Conservation (phyloP, 495 filamentous ascomycete genomes). For the Hyaloscypha finlandica region DNA sequence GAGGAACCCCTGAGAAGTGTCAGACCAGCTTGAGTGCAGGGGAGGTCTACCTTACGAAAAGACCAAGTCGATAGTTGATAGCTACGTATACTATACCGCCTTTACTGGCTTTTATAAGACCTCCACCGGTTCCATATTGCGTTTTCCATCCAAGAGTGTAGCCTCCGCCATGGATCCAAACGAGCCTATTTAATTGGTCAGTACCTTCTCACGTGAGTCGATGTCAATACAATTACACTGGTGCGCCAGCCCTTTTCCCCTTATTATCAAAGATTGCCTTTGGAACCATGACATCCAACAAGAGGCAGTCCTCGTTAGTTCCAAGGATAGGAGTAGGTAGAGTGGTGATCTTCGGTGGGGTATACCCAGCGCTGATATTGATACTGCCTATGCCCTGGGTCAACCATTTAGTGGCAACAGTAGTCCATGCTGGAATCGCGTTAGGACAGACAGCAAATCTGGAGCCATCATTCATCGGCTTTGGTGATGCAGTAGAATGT, state of each 20-base stretch:
- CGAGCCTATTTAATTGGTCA: constrained; percentile 34
- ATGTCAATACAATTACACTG: constrained; percentile 21
- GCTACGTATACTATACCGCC: constrained; percentile 62
- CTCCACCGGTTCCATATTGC: constrained; percentile 41
- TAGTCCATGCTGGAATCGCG: constrained; percentile 14
- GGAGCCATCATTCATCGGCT: constrained; percentile 6
- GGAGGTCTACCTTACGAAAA: constrained; percentile 18
- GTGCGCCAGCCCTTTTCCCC: constrained; percentile 10
- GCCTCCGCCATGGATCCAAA: constrained; percentile 65
- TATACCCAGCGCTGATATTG: constrained; percentile 15
- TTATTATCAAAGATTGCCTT: constrained; percentile 43
- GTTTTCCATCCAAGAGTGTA: constrained; percentile 56
- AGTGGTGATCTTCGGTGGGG: constrained; percentile 8
- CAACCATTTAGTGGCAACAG: constrained; percentile 6
- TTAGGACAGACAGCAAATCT: constrained; percentile 14
- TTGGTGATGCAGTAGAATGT: constrained; percentile 33
- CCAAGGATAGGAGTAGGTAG: constrained; percentile 9
- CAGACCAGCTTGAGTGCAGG: too few relatives aligned
- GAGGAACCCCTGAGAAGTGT: constrained; percentile 52
- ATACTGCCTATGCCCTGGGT: constrained; percentile 1
- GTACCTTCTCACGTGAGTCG: neutral
- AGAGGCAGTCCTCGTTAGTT: constrained; percentile 47
- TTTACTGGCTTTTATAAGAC: constrained; percentile 47
- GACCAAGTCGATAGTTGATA: constrained; percentile 59
- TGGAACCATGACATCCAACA: constrained; percentile 54